Evolutionary conservation across 2,329 filamentous ascomycete genomes (phyloP).

Genomic region (Colletotrichum sp.): DNA sequence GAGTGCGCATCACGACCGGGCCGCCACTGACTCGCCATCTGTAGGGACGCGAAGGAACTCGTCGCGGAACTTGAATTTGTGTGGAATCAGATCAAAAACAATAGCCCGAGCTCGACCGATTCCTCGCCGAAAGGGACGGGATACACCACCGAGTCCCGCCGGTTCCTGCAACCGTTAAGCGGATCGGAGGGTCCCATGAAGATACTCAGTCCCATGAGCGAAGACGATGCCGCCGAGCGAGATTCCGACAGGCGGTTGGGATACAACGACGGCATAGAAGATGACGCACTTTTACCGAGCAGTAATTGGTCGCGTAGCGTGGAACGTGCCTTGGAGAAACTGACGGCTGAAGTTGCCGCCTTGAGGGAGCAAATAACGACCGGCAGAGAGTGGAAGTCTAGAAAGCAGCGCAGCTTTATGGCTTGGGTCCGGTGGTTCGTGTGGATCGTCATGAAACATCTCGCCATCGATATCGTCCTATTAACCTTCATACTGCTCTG

Average conservation of each 20-base stretch:
- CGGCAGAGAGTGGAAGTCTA: slow-evolving; percentile 73
- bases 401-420: slow-evolving; percentile 67
- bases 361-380: slow-evolving; percentile 88
- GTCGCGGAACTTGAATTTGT: slow-evolving; percentile 98
- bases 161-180: slow-evolving; percentile 51
- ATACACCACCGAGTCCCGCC: slow-evolving; percentile 39
- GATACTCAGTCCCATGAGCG: slow-evolving; percentile 84
- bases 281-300: slow-evolving; percentile 46
- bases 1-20: not conserved
- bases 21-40: not conserved
- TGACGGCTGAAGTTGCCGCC: slow-evolving; percentile 92
- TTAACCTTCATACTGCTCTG: slow-evolving; percentile 71
- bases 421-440: slow-evolving; percentile 75
- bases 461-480: slow-evolving; percentile 73
- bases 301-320: slow-evolving; percentile 81
- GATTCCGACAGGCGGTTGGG: slow-evolving; percentile 52
- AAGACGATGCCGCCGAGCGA: slow-evolving; percentile 73
- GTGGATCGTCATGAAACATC: slow-evolving; percentile 75
- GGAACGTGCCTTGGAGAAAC: slow-evolving; percentile 83
- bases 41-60: slow-evolving; percentile 80
- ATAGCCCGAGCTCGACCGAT: slow-evolving; percentile 69
- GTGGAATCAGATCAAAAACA: slow-evolving; percentile 97
- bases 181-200: slow-evolving; percentile 65
- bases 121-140: slow-evolving; percentile 57
- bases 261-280: slow-evolving; percentile 51